phyloP scores from a whole-genome alignment of 495 filamentous ascomycete genomes.

The Filosporella fistucella region DNA sequence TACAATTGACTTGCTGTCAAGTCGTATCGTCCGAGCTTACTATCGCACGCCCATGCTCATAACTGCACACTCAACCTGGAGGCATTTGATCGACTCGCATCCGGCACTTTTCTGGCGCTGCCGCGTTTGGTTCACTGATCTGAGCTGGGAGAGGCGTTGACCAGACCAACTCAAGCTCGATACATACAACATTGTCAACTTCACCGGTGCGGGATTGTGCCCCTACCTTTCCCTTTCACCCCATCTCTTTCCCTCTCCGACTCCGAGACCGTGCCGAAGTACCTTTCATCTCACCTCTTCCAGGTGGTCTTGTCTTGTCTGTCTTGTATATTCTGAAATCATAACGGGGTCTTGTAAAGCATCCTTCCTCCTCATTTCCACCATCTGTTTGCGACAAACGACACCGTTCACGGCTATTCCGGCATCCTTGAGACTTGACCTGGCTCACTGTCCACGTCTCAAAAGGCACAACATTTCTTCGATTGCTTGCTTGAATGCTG shows the following conservation, averaged over 20 bases:
- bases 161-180: no score
- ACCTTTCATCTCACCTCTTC: slow-evolving; percentile 8
- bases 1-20: no score
- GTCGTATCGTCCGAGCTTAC: slow-evolving; percentile 18
- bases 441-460: slow-evolving; percentile 9
- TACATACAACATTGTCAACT: no score
- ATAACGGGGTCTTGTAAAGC: neutral
- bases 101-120: slow-evolving; percentile 14
- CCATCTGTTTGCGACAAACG: slow-evolving; percentile 23
- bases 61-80: neutral
- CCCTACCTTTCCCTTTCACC: no score
- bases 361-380: slow-evolving; percentile 15
- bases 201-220: neutral
- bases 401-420: slow-evolving; percentile 13
- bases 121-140: slow-evolving; percentile 5
- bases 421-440: slow-evolving; percentile 9
- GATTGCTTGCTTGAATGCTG: neutral
- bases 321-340: neutral
- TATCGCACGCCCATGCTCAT: slow-evolving; percentile 7
- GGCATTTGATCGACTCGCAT: slow-evolving; percentile 3
- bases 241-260: no score
- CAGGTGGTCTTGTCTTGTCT: no score
- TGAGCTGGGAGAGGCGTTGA: slow-evolving; percentile 1
- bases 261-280: slow-evolving; percentile 1
- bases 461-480: slow-evolving; percentile 11